Evolutionary conservation across 192 early-diverging fungal genomes (phyloP), one percentile per base, ranked within the genome.

Genomic region (Dissophora globulifera): DNA sequence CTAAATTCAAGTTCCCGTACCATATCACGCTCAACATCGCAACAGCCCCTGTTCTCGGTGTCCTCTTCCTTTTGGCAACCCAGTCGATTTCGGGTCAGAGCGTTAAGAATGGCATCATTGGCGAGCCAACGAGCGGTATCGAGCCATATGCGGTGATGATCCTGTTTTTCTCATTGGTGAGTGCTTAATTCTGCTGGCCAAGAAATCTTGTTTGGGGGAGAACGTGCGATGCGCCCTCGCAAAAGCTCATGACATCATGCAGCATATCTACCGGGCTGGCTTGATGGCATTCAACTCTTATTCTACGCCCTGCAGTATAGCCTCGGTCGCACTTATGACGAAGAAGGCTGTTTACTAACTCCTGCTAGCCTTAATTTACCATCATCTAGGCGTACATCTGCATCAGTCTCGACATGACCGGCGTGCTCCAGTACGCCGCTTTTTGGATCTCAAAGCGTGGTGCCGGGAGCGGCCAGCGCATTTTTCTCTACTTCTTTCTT

Each of bases 111-210:
- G 72, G 72, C 2, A 76, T 76, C 41, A 55, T 76, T 13, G 72
- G 72, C 19, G 58, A 46, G 16, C 72, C 63, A 13, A 31, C 29
- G 12, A 76, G 62, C 33, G 88, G 87, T 1, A 80, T 94, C 19
- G 69, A 91, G 69, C 95, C 95, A 1, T 96, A 91, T 67, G 86
- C 90, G 16, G 89, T 96, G 5, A 82, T 96, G 53, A 85, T 94
- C 12, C 84, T 95, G 23, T 88, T 96, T 43, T 93, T 92, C 75
- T 87, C 92, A 17, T 79, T 93, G 66, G 87, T 82, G 79, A 48
- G 53, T 11, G 20, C 0, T 38, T 55, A 20, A 47, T 47, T 16
- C 22, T n/a, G n/a, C n/a, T n/a, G n/a, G n/a, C n/a, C n/a, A n/a
- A n/a, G n/a, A n/a, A n/a, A n/a, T n/a, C n/a, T n/a, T n/a, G n/a